A percentile compares a stretch with the other conserved stretches of the same genome.
Evolutionary conservation across 2,329 filamentous ascomycete genomes (phyloP).

Genomic region (Penicillium sp.): DNA sequence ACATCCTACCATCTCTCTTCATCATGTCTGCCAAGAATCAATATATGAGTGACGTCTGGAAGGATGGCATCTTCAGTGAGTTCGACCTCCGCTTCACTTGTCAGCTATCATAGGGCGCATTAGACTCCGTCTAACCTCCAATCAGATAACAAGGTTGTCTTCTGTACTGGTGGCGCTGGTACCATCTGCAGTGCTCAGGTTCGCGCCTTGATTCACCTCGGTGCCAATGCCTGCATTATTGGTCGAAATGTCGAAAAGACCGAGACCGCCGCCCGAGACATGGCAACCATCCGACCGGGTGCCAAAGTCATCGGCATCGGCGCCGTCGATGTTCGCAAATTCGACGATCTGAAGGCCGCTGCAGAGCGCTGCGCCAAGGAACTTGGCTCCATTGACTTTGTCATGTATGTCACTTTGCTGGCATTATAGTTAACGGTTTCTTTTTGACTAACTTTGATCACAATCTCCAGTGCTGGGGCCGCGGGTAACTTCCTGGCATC

Average conservation of each 20-base stretch:
- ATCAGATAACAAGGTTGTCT: slow-evolving; percentile 81
- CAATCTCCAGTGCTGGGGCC: slow-evolving; percentile 72
- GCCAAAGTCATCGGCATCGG: slow-evolving; percentile 88
- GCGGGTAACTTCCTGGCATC: slow-evolving; percentile 95
- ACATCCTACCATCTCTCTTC: neutral
- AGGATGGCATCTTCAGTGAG: slow-evolving; percentile 82
- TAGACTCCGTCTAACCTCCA: too few relatives aligned
- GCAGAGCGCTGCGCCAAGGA: slow-evolving; percentile 80
- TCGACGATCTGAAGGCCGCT: slow-evolving; percentile 70
- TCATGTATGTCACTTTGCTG: slow-evolving; percentile 68
- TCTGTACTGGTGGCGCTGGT: slow-evolving; percentile 93
- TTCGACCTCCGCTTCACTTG: neutral
- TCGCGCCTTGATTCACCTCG: slow-evolving; percentile 84
- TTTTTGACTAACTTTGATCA: slow-evolving; percentile 20
- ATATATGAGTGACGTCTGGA: slow-evolving; percentile 84
- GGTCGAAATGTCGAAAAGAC: slow-evolving; percentile 91
- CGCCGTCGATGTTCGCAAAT: slow-evolving; percentile 71
- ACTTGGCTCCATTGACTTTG: slow-evolving; percentile 86
- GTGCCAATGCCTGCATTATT: slow-evolving; percentile 91
- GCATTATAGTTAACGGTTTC: too few relatives aligned
- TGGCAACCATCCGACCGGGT: slow-evolving; percentile 76
- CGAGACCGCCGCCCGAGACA: slow-evolving; percentile 75
- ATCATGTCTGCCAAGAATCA: slow-evolving; percentile 72
- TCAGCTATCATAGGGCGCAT: too few relatives aligned
- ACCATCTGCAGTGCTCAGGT: slow-evolving; percentile 95